Conservation (phyloP, 2,329 filamentous ascomycete genomes). For the Diaporthe batatas region DNA sequence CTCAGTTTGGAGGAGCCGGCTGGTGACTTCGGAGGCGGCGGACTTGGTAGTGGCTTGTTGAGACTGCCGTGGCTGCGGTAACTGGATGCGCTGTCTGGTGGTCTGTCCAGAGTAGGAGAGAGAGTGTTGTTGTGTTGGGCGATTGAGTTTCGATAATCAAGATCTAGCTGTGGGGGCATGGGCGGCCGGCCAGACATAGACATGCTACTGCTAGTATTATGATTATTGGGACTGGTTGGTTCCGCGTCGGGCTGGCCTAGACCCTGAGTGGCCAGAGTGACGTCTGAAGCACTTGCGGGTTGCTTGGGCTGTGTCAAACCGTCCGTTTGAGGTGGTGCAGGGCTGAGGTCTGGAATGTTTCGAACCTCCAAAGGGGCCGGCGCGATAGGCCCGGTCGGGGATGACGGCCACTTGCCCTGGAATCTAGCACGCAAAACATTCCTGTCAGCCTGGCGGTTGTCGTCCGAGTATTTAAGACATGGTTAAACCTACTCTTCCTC, state of each 20-base stretch:
- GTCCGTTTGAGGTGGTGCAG: conserved; percentile 58
- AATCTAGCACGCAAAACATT: conserved; percentile 31
- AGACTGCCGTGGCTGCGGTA: conserved; percentile 50
- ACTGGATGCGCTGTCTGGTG: conserved; percentile 43
- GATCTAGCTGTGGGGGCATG: conserved; percentile 65
- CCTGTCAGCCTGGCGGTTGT: conserved; percentile 46
- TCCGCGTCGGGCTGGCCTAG: conserved; percentile 43
- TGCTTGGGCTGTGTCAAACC: conserved; percentile 54
- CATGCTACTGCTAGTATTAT: conserved; percentile 57
- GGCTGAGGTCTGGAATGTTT: conserved; percentile 58
- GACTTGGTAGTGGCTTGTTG: conserved; percentile 66
- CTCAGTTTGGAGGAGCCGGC: conserved; percentile 61
- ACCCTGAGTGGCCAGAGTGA: conserved; percentile 53
- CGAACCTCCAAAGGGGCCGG: conserved; percentile 49
- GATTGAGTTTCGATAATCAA: conserved; percentile 57
- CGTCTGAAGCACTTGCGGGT: conserved; percentile 58
- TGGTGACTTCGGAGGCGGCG: conserved; percentile 69
- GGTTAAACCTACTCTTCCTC: conserved; percentile 41
- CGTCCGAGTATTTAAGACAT: neutral
- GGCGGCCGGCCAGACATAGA: conserved; percentile 65
- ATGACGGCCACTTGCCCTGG: conserved; percentile 43
- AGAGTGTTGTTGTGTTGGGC: conserved; percentile 46
- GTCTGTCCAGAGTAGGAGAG: conserved; percentile 44
- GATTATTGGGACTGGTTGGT: conserved; percentile 50
- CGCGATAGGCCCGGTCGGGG: conserved; percentile 42